phyloP scores from a whole-genome alignment of 1,284 basidiomycete species.

The Cutaneotrichosporon mucoides region DNA sequence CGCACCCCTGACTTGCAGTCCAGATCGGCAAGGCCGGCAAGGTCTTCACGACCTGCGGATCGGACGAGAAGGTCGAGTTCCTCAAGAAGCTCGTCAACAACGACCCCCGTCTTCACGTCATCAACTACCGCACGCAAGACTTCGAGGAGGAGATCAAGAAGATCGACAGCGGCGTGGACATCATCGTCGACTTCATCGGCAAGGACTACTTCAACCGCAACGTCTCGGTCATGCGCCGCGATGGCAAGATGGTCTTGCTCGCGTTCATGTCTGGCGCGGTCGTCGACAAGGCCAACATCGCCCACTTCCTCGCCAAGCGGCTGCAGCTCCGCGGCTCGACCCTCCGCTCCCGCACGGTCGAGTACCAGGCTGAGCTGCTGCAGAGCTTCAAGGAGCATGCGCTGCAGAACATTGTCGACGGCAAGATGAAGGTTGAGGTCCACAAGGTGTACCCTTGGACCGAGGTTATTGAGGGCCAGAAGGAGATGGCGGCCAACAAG shows the following conservation, averaged over 20 bases:
- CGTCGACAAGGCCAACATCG: constrained; percentile 61
- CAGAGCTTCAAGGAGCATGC: constrained; percentile 59
- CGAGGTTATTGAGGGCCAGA: constrained; percentile 75
- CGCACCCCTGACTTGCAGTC: constrained; percentile 15
- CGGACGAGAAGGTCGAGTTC: constrained; percentile 76
- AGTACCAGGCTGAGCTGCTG: constrained; percentile 78
- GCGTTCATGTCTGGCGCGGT: constrained; percentile 57
- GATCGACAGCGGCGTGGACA: constrained; percentile 51
- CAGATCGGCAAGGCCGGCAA: constrained; percentile 51
- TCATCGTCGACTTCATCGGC: constrained; percentile 73
- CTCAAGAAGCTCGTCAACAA: constrained; percentile 54
- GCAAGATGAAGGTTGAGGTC: constrained; percentile 67
- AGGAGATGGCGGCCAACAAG: constrained; percentile 79
- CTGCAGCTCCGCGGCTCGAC: constrained; percentile 86
- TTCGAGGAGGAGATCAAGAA: constrained; percentile 53
- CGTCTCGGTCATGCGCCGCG: constrained; percentile 66
- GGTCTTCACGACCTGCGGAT: constrained; percentile 80
- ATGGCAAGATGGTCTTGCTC: constrained; percentile 64
- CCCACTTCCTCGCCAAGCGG: constrained; percentile 69
- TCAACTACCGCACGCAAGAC: constrained; percentile 78
- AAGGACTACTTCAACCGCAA: constrained; percentile 80
- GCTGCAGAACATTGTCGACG: constrained; percentile 60
- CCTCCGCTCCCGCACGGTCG: constrained; percentile 68
- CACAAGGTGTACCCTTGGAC: constrained; percentile 79
- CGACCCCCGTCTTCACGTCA: constrained; percentile 64